Evolutionary conservation across 192 early-diverging fungal species (phyloP), one percentile per base, ranked within the genome.

Genomic region (Podila clonocystis): DNA sequence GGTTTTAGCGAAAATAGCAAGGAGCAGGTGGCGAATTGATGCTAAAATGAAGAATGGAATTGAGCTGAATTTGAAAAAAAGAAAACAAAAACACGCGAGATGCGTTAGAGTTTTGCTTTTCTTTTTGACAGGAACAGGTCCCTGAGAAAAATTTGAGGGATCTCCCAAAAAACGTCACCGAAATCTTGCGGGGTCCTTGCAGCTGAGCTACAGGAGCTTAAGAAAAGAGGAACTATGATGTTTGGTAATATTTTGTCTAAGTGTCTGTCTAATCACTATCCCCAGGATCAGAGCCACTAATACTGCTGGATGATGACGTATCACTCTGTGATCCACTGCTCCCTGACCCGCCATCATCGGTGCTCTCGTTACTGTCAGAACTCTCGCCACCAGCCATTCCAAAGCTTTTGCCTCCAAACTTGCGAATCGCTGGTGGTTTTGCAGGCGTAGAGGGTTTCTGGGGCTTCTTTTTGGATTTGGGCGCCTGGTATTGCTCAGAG

Each of bases 391-490:
- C 73, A 4, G 62, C 73, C 60, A 69, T 75, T 2, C 73, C 73
- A 69, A 75, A 75, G 19, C 66, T 72, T 33, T 79, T 79, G 17
- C 75, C 75, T 28, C 75, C 75, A 72, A 79, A 79, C 38, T 79
- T 79, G 36, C 75, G 75, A 4, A 79, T 69, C 19, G 70, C 64
- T 30, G 75, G 75, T 3, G 70, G 75, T 38, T 79, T 79, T 5
- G 64, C 33, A 0, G 75, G 70, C 9, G 75, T 68, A 11, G 75
- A 61, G 17, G 58, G 60, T 36, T 79, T 79, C 65, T 60, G 48
- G 6, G 75, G 75, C 24, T 67, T 64, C 63, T 79, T 79, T 65
- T 79, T 79, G 28, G 75, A 58, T 34, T 75, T 75, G 6, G 57
- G 58, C 6, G 68, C 22, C 59, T 60, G 28, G 26, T 72, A 50